Evolutionary conservation across 345 rosid genomes (phyloP).

Genomic region (Lepidium didymum): DNA sequence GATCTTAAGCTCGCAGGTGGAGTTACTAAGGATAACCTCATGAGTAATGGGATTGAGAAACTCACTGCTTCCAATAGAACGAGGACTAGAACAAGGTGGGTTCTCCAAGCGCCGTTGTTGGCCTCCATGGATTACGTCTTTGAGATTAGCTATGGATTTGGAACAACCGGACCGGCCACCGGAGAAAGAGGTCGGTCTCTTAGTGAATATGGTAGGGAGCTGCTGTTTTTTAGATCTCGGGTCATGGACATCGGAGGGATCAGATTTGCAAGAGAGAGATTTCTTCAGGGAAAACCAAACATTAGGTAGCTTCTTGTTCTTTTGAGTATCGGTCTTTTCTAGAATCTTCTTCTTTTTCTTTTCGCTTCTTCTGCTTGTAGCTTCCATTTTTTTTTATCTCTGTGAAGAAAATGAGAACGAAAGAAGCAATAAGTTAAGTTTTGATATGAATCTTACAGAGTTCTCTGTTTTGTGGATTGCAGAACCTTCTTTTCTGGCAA

Average conservation of each 20-base stretch:
- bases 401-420: background rate
- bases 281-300: constrained; percentile 60
- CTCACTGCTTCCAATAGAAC: constrained; percentile 98
- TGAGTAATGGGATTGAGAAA: constrained; percentile 94
- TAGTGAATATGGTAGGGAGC: constrained; percentile 54
- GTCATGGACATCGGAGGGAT: constrained; percentile 46
- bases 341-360: background rate
- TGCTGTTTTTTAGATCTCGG: constrained; percentile 43
- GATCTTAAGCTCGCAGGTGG: constrained; percentile 92
- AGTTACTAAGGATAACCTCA: constrained; percentile 78
- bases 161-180: constrained; percentile 74
- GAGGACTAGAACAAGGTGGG: constrained; percentile 96
- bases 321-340: background rate
- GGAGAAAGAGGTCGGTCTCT: constrained; percentile 7
- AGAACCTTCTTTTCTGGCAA: background rate
- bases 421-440: background rate
- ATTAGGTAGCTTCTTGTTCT: constrained; percentile 40
- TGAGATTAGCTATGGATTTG: constrained; percentile 92
- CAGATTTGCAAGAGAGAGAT: constrained; percentile 54
- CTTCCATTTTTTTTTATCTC: constrained; percentile 6
- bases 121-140: constrained; percentile 93
- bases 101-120: constrained; percentile 75
- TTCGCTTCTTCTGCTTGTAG: constrained; percentile 6
- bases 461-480: background rate
- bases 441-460: background rate